Percentiles rank a stretch among this genome's conserved stretches.
Conservation (phyloP, 208 protist species). For the Leishmania aethiopica region DNA sequence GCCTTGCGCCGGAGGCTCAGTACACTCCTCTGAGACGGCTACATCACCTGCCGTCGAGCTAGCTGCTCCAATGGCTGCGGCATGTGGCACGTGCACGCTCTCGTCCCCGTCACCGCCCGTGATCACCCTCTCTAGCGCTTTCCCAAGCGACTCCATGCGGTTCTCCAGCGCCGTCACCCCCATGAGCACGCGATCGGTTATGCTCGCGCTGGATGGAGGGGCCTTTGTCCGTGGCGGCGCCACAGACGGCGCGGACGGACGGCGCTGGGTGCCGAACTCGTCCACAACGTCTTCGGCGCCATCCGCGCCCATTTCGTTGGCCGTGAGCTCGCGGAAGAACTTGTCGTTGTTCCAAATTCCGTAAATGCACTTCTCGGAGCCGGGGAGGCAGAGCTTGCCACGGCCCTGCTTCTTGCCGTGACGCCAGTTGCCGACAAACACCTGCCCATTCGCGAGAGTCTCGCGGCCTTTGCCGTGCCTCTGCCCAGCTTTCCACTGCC, state of each 20-base stretch:
- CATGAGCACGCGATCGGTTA: conserved; percentile 34
- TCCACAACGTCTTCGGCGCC: conserved; percentile 39
- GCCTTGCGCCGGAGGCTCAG: not conserved
- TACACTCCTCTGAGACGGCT: not conserved
- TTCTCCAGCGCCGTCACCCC: conserved; percentile 54
- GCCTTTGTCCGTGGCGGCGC: conserved; percentile 8
- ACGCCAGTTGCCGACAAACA: conserved; percentile 71
- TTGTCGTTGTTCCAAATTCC: conserved; percentile 73
- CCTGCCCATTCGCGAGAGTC: conserved; percentile 60
- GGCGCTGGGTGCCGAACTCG: conserved; percentile 31
- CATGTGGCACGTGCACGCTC: not conserved
- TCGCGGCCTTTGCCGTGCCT: conserved; percentile 70
- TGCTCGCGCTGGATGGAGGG: not conserved
- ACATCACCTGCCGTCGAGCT: not conserved
- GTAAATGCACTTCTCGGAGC: conserved; percentile 42
- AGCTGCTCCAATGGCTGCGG: not conserved
- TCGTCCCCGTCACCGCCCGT: not conserved
- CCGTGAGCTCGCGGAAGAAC: conserved; percentile 71
- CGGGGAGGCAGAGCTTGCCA: conserved; percentile 60
- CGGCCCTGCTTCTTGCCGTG: conserved; percentile 64
- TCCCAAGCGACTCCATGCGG: conserved; percentile 57
- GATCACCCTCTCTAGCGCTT: conserved; percentile 45
- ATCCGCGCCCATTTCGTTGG: conserved; percentile 41
- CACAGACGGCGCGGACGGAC: conserved; percentile 14
- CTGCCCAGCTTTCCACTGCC: conserved; percentile 55